Evolutionary conservation across 306 rosid genomes (phyloP).

Genomic region (Cucurbita maxima): DNA sequence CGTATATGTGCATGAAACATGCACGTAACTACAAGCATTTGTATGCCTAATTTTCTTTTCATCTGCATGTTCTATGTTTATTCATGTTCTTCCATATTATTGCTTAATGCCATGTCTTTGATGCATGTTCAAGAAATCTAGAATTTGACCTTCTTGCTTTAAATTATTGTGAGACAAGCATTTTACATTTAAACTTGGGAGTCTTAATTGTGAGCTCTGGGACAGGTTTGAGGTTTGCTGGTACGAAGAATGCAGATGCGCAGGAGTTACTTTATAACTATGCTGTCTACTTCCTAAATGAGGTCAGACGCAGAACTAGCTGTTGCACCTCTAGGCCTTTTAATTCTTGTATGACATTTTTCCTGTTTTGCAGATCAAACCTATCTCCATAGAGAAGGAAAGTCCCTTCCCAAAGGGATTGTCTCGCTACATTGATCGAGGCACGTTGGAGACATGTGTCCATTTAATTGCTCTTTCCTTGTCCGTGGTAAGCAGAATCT

Average conservation of each 20-base stretch:
- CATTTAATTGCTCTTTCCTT: slow-evolving; percentile 84
- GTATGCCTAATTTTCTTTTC: not conserved
- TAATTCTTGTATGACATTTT: slow-evolving; percentile 4
- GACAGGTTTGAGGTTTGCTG: slow-evolving; percentile 84
- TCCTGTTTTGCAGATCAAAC: slow-evolving; percentile 49
- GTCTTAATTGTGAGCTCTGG: slow-evolving; percentile 7
- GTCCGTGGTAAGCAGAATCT: slow-evolving; percentile 53
- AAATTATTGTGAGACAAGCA: not conserved
- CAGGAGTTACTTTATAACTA: slow-evolving; percentile 72
- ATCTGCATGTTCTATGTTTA: not conserved
- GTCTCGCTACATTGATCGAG: slow-evolving; percentile 72
- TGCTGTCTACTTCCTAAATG: slow-evolving; percentile 75
- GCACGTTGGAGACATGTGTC: slow-evolving; percentile 82
- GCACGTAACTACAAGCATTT: not conserved
- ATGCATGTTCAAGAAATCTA: not conserved
- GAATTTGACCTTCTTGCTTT: not conserved
- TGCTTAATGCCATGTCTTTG: not conserved
- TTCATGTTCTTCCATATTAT: not conserved
- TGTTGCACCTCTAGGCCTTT: slow-evolving; percentile 14
- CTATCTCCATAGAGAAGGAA: slow-evolving; percentile 48
- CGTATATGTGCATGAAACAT: not conserved
- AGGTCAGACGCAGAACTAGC: slow-evolving; percentile 34
- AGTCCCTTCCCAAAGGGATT: slow-evolving; percentile 65
- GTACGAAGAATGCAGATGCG: slow-evolving; percentile 70
- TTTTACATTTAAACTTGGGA: slow-evolving; percentile 9